Conservation (phyloP, 208 protist genomes). For the Lotmaria passim region DNA sequence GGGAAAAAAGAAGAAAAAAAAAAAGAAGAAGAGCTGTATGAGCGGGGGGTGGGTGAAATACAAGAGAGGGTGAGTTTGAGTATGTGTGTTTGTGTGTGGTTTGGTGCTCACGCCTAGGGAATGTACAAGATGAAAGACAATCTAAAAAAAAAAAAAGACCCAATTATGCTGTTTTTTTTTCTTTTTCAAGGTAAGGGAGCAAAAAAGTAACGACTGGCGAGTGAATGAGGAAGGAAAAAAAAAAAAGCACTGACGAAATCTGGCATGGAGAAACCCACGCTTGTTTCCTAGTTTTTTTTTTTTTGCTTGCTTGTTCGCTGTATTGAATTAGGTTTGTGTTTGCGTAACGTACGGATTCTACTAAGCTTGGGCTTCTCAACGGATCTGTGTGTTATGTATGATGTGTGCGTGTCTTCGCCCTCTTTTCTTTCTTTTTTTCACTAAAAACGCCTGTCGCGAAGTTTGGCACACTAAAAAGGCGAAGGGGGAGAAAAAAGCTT, state of each 20-base stretch:
- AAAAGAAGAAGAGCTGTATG: not conserved
- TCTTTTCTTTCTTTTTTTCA: no score
- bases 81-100: no score
- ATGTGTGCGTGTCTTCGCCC: no score
- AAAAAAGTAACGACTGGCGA: not conserved
- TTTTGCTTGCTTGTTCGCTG: not conserved
- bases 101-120: no score
- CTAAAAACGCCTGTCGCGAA: no score
- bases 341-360: not conserved
- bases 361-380: no score
- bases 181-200: not conserved
- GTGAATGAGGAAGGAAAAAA: not conserved
- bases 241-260: not conserved
- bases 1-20: constrained; percentile 6
- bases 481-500: no score
- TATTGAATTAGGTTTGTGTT: not conserved
- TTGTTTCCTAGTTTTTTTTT: not conserved
- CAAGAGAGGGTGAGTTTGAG: no score
- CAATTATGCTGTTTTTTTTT: constrained; percentile 17
- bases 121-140: not conserved
- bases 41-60: no score
- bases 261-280: no score
- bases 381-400: no score
- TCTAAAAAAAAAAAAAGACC: not conserved
- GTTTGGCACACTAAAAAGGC: no score